phyloP scores from a whole-genome alignment of 345 rosid species.

The Populus davidiana region DNA sequence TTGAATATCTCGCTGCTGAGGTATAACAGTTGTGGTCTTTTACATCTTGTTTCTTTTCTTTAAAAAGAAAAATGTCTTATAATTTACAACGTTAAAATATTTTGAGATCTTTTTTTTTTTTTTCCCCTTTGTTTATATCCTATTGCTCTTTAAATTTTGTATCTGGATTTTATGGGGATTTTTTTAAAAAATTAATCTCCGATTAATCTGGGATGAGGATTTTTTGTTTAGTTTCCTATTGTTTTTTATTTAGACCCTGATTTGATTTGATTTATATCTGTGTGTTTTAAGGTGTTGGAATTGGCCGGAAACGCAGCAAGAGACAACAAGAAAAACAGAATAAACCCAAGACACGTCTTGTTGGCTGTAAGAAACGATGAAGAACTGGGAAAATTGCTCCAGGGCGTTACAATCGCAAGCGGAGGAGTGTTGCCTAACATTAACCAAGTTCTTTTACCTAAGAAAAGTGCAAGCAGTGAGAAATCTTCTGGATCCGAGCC shows the following conservation, averaged over 20 bases:
- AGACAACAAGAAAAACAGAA: slow-evolving; percentile 31
- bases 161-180: no score
- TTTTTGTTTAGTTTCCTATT: background rate
- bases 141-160: no score
- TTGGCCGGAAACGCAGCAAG: slow-evolving; percentile 27
- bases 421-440: slow-evolving; percentile 25
- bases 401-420: slow-evolving; percentile 21
- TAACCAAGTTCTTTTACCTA: slow-evolving; percentile 21
- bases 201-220: no score
- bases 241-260: background rate
- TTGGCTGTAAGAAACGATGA: slow-evolving; percentile 26
- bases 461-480: slow-evolving; percentile 9
- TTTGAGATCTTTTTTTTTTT: background rate
- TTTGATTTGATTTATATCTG: background rate
- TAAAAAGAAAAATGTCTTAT: background rate
- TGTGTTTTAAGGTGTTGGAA: slow-evolving; percentile 14
- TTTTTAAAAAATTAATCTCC: no score
- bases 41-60: background rate
- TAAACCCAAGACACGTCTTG: slow-evolving; percentile 22
- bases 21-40: background rate
- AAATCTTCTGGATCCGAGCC: background rate
- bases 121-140: background rate
- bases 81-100: background rate
- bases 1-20: slow-evolving; percentile 30
- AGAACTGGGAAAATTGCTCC: slow-evolving; percentile 25